Evolutionary conservation across 768 basidiomycete species (phyloP), one percentile per base, ranked within the genome.

Genomic region (Boletus insuetus): DNA sequence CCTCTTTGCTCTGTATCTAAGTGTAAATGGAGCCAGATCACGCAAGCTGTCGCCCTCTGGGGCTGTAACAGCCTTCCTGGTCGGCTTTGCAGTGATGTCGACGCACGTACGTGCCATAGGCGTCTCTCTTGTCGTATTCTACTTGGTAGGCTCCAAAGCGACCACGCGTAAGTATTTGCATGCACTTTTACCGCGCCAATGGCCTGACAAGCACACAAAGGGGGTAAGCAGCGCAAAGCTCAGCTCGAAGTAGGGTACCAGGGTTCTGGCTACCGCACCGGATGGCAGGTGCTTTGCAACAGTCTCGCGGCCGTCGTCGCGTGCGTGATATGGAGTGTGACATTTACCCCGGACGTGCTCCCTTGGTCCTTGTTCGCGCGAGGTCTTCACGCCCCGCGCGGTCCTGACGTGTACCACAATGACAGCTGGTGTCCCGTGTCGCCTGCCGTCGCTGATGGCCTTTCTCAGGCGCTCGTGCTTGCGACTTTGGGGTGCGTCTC

Each of bases 281-380:
- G 84, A 16, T 82, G 83, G 75, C 94, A 96, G 72, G 94, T 94
- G 20, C 70, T 95, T 11, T 86, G 84, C 74, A 95, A 94, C 67
- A 89, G 89, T 35, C 75, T 82, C 13, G 77, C 84, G 20, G 88
- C 85, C 0, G 66, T 87, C 20, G 58, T 81, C 4, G 87, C 86
- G 7, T 76, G 79, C 20, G 67, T 82, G 38, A 46, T 79, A 0
- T 94, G 92, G 92, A 83, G 84, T 55, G 74, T 78, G 19, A 64
- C 75, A 1, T 89, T 85, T 58, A 80, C 72, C 16, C 72, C 83
- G 63, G 55, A 72, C 55, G 32, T 74, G 71, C 50, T 68, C 67
- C 42, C 82, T 74, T 58, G 76, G 79, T 67, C 63, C 10, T 39
- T 64, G 16, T 8, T 71, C 16, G 52, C 49, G 22, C 56, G 40